Evolutionary conservation across 1,284 basidiomycete species (phyloP), one percentile per base, ranked within the genome.

Genomic region (Pseudozyma thailandica): DNA sequence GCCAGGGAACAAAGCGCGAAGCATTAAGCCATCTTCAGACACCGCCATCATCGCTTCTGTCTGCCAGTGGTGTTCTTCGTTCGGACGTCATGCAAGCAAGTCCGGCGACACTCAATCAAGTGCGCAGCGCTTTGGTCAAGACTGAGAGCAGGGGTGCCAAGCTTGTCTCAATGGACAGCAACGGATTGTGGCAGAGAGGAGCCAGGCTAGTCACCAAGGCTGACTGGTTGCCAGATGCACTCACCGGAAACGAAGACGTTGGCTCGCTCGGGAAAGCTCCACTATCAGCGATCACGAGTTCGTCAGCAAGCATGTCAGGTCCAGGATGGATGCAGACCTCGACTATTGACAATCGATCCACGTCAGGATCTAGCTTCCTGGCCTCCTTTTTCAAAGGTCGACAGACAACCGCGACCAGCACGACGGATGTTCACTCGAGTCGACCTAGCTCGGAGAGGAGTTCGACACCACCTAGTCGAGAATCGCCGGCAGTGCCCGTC

Each of bases 271-370:
- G 26, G 8, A 47, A 21, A 6, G 27, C 33, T 10, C 44, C 10
- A 25, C 26, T 26, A 6, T 30, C 13, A 16, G 13, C 33, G 6
- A 27, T 12, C 10, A 35, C 33, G 12, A 49, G 28, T 35, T 23
- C 49, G 0, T 26, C 55, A 4, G 31, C 16, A 20, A 50, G 39
- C 4, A 46, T 26, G 10, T 71, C 63, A 4, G 69, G 69, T 9
- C 69, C 69, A 6, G 69, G 69, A 7, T 72, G 69, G 69, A 44
- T 41, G 35, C 69, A 66, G 33, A 63, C 69, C 5, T 59, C 69
- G 16, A 58, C 31, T 37, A 63, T 50, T 45, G 69, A 72, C 15
- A 43, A 47, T 12, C 50, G 58, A 18, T 61, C 62, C 13, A 38
- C 55, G 1, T 59, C 60, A 3, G 55, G 52, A 0, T 47, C 62